Evolutionary conservation across 345 rosid genomes (phyloP), one percentile per base, ranked within the genome.

Genomic region (Citropsis articulata): DNA sequence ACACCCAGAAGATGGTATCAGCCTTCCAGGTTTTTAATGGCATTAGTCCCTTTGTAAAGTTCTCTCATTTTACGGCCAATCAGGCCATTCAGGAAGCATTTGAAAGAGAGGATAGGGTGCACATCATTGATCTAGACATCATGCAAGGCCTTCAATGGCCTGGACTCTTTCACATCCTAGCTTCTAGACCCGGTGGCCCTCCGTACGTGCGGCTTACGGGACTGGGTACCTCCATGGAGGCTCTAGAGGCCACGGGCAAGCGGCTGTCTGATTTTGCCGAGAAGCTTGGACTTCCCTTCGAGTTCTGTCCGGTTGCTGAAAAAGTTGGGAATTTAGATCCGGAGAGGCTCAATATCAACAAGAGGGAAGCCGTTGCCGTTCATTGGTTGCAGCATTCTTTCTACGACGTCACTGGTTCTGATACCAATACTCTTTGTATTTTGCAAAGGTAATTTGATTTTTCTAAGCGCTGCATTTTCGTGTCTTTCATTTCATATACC

Each of bases 141-240:
- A 96, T 96, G 99, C 99, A 96, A 81, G 99, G 99, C 22, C 84
- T 96, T 75, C 99, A 96, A 73, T 96, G 99, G 99, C 99, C 99
- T 63, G 99, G 98, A 21, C 85, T 96, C 22, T 96, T 96, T 68
- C 99, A 96, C 79, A 96, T 94, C 19, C 86, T 96, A 0, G 98
- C 98, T 28, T 92, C 95, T 4, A 84, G 99, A 75, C 93, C 95
- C 1, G 97, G 99, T 2, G 99, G 99, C 0, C 94, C 99, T 7
- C 99, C 99, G 22, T 92, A 84, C 78, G 98, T 96, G 76, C 90
- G 97, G 35, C 94, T 96, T 36, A 96, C 99, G 55, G 99, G 98
- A 13, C 87, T 96, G 1, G 99, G 99, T 22, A 92, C 92, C 63
- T 96, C 99, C 53, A 83, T 86, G 82, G 97, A 94, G 73, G 93